Evolutionary conservation across 495 filamentous ascomycete species (phyloP), one percentile per base, ranked within the genome.

Genomic region (Penicillium flavigenum): DNA sequence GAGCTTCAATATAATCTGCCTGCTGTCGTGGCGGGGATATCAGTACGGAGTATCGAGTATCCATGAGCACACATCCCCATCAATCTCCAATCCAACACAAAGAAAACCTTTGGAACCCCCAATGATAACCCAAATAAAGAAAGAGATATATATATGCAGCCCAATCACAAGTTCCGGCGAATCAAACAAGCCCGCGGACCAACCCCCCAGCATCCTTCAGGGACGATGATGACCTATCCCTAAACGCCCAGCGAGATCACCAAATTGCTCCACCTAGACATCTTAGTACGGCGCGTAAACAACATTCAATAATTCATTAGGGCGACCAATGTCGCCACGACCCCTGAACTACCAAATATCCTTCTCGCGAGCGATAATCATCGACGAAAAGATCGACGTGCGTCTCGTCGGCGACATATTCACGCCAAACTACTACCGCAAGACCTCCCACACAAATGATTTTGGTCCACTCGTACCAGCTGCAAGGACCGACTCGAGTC

Each of bases 301-400:
- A 34, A 59, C 19, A 59, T 78, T 11, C 62, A 72, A 47, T 47
- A 61, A 31, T 71, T 63, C 45, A 71, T 84, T 68, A 34, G 78
- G 82, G 8, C 69, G 72, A 1, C 78, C 79, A 14, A 68, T 75
- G 61, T 70, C 73, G 1, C 74, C 74, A 81, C 73, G 76, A 11
- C 69, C 78, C n/a, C 66, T 83, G 19, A 76, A 80, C 60, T 67
- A 73, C 22, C 80, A 83, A 50, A 47, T 71, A 16, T 51, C 75
- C 6, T 60, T 78, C 3, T 57, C 60, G 8, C 64, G 78, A 22
- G 58, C 76, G 0, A 77, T 83, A 22, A 53, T 24, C 22, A 4
- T 71, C 38, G 69, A 72, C 41, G 75, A 81, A 51, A 62, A 65
- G 17, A 68, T 73, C 22, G 72, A 78, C 26, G 66, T 70, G 67